Base-by-base conservation (phyloP, 2,329 filamentous ascomycete genomes). In the Monilinia laxa region DNA sequence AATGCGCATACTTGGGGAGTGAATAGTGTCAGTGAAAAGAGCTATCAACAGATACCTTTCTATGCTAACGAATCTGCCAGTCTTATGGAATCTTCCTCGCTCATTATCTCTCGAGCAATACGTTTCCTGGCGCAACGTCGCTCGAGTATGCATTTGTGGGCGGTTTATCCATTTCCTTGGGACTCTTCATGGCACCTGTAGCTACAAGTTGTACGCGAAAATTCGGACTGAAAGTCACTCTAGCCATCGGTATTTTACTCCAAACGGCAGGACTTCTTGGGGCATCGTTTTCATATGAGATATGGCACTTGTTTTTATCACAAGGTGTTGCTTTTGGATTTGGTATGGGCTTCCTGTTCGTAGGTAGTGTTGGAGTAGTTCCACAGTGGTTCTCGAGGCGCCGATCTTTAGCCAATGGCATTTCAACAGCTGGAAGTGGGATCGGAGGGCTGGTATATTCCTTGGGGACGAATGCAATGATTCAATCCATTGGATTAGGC, bases 71-170 rank as follows among this genome's bases (percentile, higher is more conserved):
- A 53, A 62, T 70, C 57, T 64, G 12, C 25, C 56, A 83, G 81
- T 82, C 84, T 2, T 90, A 90, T 79, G 91, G 90, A 75, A 87
- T 92, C 67, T 92, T 90, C 70, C 85, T 94, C 18, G 88, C 92
- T 20, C 84, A 92, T 73, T 95, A 94, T 79, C 84, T 94, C 66
- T 80, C 82, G 23, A 84, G 83, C 59, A 80, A 87, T 63, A 81
- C 82, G 28, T 92, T 90, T 70, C 83, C 86, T 0, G 85, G 84
- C 18, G 84, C 89, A 2, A 86, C 85, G 0, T 78, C 84, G 2
- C 82, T 93, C 2, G 83, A 87, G 7, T 93, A 89, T 76, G 91
- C 91, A 52, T 93, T 94, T 75, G 83, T 94, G n/a, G 91, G 91
- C 38, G 88, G 87, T 0, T 79, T 91, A 0, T 89, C 86, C 40